Base-by-base conservation (phyloP, 192 early-diverging fungal genomes). In the Backusella tarrabulga region DNA sequence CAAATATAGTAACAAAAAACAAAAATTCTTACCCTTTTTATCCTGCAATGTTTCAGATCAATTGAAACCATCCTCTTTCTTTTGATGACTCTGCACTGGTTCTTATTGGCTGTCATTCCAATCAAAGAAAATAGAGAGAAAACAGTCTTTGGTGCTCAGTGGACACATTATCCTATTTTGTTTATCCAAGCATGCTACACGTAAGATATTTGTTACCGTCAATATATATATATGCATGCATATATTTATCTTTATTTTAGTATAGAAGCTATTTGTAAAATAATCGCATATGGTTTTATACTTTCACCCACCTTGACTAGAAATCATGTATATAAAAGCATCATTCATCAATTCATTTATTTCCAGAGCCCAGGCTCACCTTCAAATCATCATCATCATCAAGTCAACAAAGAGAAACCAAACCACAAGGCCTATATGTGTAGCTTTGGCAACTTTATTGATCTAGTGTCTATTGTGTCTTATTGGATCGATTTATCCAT, bases 401-500 rank as follows among this genome's bases (percentile, higher is more conserved):
- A 50, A 19, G 19, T 7, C 19, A 7, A 50, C 7, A 63, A 63
- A 1, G 5, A 40, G 3, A 41, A 32, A 15, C 8, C 32, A 26
- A 71, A 70, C 21, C 86, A 87, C 68, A 79, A 79, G 23, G 82
- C 86, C 0, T 87, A 83, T 41, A 76, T 87, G 35, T 69, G 75
- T 14, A 79, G 76, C 1, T 84, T 84, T 69, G 84, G 85, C 26
- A 87, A 87, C 44, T 77, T 81, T n/a, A 40, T 85, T 35, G 89
- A 90, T 66, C 70, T 87, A 12, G 11, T 86, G 14, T 87, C 89
- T 0, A 78, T 88, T 15, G 15, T 85, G 0, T 84, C 83, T 34
- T 90, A 83, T 76, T 90, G 89, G 89, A 77, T 90, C 32, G 89
- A 88, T 74, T 80, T 88, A 34, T 40, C 29, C 4, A 66, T 90